Evolutionary conservation across 345 rosid species (phyloP).

Genomic region (Streptanthus diversifolius): DNA sequence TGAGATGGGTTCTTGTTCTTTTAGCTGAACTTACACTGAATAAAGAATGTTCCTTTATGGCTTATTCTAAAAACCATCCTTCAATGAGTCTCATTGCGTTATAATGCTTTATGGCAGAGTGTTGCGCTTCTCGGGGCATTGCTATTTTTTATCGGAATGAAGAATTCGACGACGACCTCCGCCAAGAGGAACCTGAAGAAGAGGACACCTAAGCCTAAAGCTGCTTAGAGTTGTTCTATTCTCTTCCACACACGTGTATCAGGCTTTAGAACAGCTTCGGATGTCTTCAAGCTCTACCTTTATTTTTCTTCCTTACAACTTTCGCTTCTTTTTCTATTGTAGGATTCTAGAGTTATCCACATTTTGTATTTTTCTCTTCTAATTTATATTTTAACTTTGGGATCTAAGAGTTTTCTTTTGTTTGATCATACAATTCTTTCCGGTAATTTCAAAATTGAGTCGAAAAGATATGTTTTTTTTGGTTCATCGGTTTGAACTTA

Average conservation of each 20-base stretch:
- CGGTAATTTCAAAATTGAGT: background rate
- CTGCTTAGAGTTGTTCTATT: slow-evolving; percentile 38
- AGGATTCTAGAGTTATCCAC: slow-evolving; percentile 16
- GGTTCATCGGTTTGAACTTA: background rate
- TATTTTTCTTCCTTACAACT: background rate
- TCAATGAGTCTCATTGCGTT: background rate
- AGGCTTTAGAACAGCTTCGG: slow-evolving; percentile 20
- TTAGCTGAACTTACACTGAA: background rate
- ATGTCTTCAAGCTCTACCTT: background rate
- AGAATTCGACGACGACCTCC: slow-evolving; percentile 50
- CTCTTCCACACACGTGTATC: slow-evolving; percentile 7
- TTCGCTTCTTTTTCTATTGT: slow-evolving; percentile 5
- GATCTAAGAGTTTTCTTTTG: background rate
- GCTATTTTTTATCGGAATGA: slow-evolving; percentile 82
- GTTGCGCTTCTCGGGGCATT: slow-evolving; percentile 78
- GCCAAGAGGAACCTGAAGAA: slow-evolving; percentile 46
- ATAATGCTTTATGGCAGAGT: slow-evolving; percentile 41
- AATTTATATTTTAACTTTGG: background rate
- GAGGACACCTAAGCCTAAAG: slow-evolving; percentile 52
- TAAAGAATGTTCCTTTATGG: background rate
- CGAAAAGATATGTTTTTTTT: background rate
- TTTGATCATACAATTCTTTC: slow-evolving; percentile 1
- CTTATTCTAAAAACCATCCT: background rate
- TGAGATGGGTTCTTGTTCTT: background rate
- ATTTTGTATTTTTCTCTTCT: background rate